A percentile compares a stretch with the other conserved stretches of the same genome.
Evolutionary conservation across 306 rosid species (phyloP).

Genomic region (Trichosanthes cucumerina): DNA sequence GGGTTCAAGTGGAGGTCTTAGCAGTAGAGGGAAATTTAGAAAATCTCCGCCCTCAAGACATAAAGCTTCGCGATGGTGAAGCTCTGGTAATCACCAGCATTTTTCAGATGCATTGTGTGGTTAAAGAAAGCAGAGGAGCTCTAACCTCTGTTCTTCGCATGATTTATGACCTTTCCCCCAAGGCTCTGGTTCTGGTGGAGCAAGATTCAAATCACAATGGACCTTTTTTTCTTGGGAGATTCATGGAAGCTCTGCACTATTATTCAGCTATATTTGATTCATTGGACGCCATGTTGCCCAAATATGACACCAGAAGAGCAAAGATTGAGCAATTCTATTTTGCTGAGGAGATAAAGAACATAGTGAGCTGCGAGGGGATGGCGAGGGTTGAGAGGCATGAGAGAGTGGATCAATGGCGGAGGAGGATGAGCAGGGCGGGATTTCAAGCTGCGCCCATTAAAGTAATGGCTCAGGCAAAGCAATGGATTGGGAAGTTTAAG

Average conservation of each 20-base stretch:
- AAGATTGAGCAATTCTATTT: conserved; percentile 88
- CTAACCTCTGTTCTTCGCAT: conserved; percentile 61
- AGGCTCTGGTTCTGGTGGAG: conserved; percentile 55
- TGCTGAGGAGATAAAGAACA: conserved; percentile 87
- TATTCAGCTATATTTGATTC: conserved; percentile 92
- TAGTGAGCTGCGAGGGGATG: conserved; percentile 85
- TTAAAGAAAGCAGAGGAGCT: conserved; percentile 83
- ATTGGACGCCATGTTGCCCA: conserved; percentile 63
- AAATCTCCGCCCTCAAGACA: conserved; percentile 36
- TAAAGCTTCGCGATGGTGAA: conserved; percentile 39
- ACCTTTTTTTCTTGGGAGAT: conserved; percentile 89
- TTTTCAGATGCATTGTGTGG: conserved; percentile 79
- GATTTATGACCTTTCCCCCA: conserved; percentile 57
- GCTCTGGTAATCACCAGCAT: conserved; percentile 65
- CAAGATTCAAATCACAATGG: conserved; percentile 90
- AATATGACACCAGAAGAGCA: conserved; percentile 65
- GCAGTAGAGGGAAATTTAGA: conserved; percentile 53
- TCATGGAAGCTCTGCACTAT: conserved; percentile 79
- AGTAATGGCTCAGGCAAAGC: conserved; percentile 52
- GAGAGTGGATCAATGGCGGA: conserved; percentile 75
- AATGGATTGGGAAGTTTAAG: conserved; percentile 54
- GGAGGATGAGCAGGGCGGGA: conserved; percentile 88
- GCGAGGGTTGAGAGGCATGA: conserved; percentile 89
- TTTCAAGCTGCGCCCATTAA: conserved; percentile 60
- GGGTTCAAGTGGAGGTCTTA: conserved; percentile 39